phyloP scores from a whole-genome alignment of 371 early-diverging fungal genomes.

The Rhizopus stolonifer region DNA sequence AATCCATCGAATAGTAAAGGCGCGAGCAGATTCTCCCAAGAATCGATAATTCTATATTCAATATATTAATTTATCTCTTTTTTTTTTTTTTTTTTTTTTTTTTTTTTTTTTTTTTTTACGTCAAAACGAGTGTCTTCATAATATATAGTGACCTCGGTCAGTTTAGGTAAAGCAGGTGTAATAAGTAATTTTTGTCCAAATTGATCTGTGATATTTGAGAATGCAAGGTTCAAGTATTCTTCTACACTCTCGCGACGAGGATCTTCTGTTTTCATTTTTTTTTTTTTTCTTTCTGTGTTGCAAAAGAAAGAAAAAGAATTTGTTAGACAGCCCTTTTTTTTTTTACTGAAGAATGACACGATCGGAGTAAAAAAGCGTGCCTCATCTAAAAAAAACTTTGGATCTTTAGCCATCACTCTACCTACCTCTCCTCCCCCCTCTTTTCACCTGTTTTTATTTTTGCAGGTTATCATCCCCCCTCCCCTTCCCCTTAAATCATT shows the following conservation, averaged over 20 bases:
- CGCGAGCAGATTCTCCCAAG: neutral
- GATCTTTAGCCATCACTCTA: too few relatives aligned
- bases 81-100: neutral
- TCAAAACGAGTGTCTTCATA: neutral
- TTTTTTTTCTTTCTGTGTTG: neutral
- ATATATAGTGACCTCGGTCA: neutral
- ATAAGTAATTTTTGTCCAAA: neutral
- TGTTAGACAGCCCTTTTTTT: too few relatives aligned
- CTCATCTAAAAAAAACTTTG: too few relatives aligned
- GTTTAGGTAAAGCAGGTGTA: neutral
- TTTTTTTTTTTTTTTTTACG: neutral
- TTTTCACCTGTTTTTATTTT: too few relatives aligned
- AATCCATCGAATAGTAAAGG: neutral
- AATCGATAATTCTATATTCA: neutral
- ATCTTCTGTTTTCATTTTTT: neutral
- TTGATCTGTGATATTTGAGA: constrained; percentile 1
- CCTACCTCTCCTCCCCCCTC: too few relatives aligned
- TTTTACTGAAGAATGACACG: too few relatives aligned
- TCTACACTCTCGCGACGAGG: neutral
- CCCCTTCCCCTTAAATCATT: neutral
- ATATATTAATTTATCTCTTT: too few relatives aligned
- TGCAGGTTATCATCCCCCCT: too few relatives aligned
- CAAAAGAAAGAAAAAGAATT: constrained; percentile 1
- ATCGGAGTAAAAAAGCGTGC: too few relatives aligned
- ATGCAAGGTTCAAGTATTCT: neutral